A percentile compares a stretch with the other conserved stretches of the same genome.
These are phyloP conservation scores for Phyllosticta paracitricarpa DNA, from an alignment of 2,329 filamentous ascomycete genomes.

Conservation along the genomic window DNA sequence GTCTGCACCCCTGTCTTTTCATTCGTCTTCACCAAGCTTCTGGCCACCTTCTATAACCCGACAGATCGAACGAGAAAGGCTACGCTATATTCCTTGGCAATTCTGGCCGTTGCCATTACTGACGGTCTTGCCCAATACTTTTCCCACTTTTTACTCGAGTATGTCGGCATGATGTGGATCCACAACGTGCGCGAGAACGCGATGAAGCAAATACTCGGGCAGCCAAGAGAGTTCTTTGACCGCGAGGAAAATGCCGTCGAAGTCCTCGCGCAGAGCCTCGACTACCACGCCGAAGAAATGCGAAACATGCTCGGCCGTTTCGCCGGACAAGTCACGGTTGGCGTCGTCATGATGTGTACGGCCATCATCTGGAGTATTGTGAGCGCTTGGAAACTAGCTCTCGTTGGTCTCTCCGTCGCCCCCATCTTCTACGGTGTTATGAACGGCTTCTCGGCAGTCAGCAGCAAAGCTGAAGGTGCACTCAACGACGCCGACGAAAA, in stretches of 20 bases:
- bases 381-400: slow-evolving; percentile 69
- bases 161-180: slow-evolving; percentile 65
- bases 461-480: slow-evolving; percentile 60
- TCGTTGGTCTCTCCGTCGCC: slow-evolving; percentile 60
- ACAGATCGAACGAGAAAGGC: slow-evolving; percentile 41
- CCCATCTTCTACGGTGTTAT: slow-evolving; percentile 60
- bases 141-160: slow-evolving; percentile 63
- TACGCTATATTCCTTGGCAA: slow-evolving; percentile 57
- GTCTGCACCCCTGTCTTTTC: slow-evolving; percentile 65
- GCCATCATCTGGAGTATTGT: slow-evolving; percentile 64
- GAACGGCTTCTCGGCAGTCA: slow-evolving; percentile 54
- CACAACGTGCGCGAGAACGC: slow-evolving; percentile 59
- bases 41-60: slow-evolving; percentile 55
- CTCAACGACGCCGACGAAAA: slow-evolving; percentile 54
- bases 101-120: slow-evolving; percentile 56
- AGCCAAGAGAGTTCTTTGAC: slow-evolving; percentile 73
- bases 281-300: slow-evolving; percentile 80
- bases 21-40: slow-evolving; percentile 61
- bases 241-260: slow-evolving; percentile 52
- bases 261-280: slow-evolving; percentile 60
- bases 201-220: slow-evolving; percentile 59
- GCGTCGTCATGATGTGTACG: slow-evolving; percentile 56
- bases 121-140: slow-evolving; percentile 58
- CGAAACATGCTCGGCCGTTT: slow-evolving; percentile 73
- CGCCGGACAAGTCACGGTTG: slow-evolving; percentile 57